phyloP scores from a whole-genome alignment of 225 moss, liverwort and hornwort species.

The Marchantia paleacea region DNA sequence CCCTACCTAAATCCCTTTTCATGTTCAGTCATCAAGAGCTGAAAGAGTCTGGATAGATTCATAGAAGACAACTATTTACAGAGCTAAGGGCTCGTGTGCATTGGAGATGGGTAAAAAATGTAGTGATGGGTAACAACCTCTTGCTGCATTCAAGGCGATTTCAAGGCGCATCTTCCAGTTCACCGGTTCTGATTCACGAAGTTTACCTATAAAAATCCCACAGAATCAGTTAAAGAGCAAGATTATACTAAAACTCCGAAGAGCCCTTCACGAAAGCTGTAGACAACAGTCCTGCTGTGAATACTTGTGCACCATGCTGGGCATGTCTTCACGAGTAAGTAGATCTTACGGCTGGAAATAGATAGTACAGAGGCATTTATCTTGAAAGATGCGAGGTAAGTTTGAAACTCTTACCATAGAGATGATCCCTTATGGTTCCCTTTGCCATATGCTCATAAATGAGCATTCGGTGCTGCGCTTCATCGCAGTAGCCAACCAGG shows the following conservation, averaged over 20 bases:
- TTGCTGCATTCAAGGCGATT: slow-evolving; percentile 32
- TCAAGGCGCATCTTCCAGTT: slow-evolving; percentile 34
- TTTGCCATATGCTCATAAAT: slow-evolving; percentile 38
- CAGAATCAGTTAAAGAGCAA: background rate
- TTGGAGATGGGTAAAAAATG: background rate
- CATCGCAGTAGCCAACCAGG: slow-evolving; percentile 45
- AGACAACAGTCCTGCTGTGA: too few relatives aligned
- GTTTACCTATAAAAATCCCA: slow-evolving; percentile 5
- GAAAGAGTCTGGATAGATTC: background rate
- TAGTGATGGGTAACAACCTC: slow-evolving; percentile 21
- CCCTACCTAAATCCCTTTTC: background rate
- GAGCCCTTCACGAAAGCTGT: background rate
- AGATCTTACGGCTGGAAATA: too few relatives aligned
- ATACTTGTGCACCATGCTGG: too few relatives aligned
- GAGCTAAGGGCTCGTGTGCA: background rate
- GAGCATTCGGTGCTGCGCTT: slow-evolving; percentile 30
- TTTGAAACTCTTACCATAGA: slow-evolving; percentile 23
- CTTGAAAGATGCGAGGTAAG: background rate
- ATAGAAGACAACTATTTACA: background rate
- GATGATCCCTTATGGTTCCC: slow-evolving; percentile 34
- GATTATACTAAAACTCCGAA: background rate
- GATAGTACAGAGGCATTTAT: too few relatives aligned
- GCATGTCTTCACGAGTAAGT: too few relatives aligned
- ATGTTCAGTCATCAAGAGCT: background rate
- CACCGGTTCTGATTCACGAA: slow-evolving; percentile 23